These are phyloP conservation scores for Hippophae gyantsensis DNA, from an alignment of 306 rosid species.

Conservation along the genomic window DNA sequence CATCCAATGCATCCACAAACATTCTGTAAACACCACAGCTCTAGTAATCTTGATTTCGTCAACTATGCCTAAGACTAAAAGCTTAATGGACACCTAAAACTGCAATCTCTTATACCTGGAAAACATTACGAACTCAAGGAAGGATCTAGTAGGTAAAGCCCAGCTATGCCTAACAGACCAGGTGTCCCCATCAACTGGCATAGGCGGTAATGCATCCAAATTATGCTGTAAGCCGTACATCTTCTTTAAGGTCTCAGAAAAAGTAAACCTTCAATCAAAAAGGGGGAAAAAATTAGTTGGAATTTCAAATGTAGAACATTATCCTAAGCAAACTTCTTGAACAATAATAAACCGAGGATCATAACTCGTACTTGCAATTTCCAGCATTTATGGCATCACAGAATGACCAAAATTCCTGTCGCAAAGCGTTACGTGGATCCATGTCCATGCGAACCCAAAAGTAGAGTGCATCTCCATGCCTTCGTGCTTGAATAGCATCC, in stretches of 20 bases:
- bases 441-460: slow-evolving; percentile 89
- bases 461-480: slow-evolving; percentile 77
- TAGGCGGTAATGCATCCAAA: slow-evolving; percentile 56
- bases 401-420: slow-evolving; percentile 86
- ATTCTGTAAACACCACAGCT: slow-evolving; percentile 47
- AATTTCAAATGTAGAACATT: neutral
- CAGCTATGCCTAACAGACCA: slow-evolving; percentile 92
- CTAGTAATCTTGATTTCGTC: slow-evolving; percentile 1
- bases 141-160: slow-evolving; percentile 86
- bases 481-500: slow-evolving; percentile 54
- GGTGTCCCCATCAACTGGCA: slow-evolving; percentile 73
- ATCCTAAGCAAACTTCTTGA: neutral
- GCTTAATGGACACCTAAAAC: neutral
- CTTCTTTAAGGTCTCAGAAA: slow-evolving; percentile 66
- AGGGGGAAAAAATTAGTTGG: too few species aligned
- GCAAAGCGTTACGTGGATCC: slow-evolving; percentile 53
- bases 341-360: neutral
- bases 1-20: slow-evolving; percentile 85
- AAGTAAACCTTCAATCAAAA: slow-evolving; percentile 50
- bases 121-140: slow-evolving; percentile 91
- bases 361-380: slow-evolving; percentile 73
- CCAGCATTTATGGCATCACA: slow-evolving; percentile 89
- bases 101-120: slow-evolving; percentile 51
- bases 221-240: slow-evolving; percentile 64
- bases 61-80: neutral